phyloP scores from a whole-genome alignment of 2,329 filamentous ascomycete species.

The Coleophoma eucalyptorum region DNA sequence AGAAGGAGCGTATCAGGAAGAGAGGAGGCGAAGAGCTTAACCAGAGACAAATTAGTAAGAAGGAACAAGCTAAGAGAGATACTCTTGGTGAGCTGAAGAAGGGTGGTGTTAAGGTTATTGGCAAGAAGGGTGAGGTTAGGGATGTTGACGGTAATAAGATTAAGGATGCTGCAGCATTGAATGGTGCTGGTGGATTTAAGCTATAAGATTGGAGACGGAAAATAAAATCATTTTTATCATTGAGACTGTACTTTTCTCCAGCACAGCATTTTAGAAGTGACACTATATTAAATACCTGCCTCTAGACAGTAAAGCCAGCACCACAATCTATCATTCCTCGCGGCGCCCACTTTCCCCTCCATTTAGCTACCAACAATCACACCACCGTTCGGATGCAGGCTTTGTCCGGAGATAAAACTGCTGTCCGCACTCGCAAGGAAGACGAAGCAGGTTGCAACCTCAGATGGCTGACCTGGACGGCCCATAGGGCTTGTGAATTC shows the following conservation, averaged over 20 bases:
- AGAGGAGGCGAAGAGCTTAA: slow-evolving; percentile 46
- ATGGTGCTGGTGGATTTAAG: slow-evolving; percentile 56
- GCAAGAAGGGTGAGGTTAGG: slow-evolving; percentile 80
- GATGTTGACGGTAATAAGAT: slow-evolving; percentile 81
- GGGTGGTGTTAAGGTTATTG: slow-evolving; percentile 88
- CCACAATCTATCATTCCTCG: no score
- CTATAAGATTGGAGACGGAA: slow-evolving; percentile 35
- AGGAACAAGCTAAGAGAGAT: slow-evolving; percentile 49
- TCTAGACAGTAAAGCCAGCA: no score
- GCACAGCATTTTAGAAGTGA: no score
- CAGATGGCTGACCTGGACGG: slow-evolving; percentile 72
- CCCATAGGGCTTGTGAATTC: slow-evolving; percentile 74
- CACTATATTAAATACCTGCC: no score
- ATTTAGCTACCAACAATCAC: slow-evolving; percentile 40
- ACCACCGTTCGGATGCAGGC: slow-evolving; percentile 61
- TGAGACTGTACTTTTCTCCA: no score
- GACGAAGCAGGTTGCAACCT: slow-evolving; percentile 78
- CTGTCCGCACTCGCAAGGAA: slow-evolving; percentile 76
- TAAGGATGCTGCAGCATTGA: slow-evolving; percentile 44
- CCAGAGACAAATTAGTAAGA: slow-evolving; percentile 51
- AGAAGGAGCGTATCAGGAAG: slow-evolving; percentile 83
- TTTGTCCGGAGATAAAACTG: slow-evolving; percentile 70
- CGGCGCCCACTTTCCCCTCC: not conserved
- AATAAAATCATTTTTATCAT: no score
- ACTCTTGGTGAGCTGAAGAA: slow-evolving; percentile 60